Evolutionary conservation across 2,329 filamentous ascomycete genomes (phyloP).

Genomic region (Fusarium globosum): DNA sequence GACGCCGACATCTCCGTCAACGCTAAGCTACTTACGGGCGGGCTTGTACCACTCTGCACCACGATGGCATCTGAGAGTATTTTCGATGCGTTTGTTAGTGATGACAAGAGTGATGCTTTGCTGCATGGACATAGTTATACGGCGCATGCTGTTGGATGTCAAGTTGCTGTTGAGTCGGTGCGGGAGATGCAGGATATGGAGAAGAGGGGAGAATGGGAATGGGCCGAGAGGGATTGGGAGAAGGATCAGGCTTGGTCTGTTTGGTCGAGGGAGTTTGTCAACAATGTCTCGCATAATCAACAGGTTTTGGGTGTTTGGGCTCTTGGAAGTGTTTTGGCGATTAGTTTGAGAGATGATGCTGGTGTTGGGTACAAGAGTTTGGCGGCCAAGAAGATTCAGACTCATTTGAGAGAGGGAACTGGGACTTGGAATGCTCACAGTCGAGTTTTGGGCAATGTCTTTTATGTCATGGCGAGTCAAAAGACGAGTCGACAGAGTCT

Average conservation of each 20-base stretch:
- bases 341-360: conserved; percentile 60
- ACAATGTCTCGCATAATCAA: conserved; percentile 64
- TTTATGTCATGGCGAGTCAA: conserved; percentile 69
- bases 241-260: conserved; percentile 68
- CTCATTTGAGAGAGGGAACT: conserved; percentile 46
- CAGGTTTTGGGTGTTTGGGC: conserved; percentile 75
- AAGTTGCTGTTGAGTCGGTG: conserved; percentile 78
- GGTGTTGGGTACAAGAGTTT: conserved; percentile 60
- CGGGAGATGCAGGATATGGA: conserved; percentile 70
- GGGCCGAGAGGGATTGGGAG: conserved; percentile 26
- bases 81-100: conserved; percentile 76
- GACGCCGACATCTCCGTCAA: conserved; percentile 82
- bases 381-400: conserved; percentile 57
- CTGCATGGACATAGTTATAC: conserved; percentile 91
- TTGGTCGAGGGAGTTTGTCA: conserved; percentile 73
- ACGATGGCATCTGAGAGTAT: conserved; percentile 80
- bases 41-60: conserved; percentile 79
- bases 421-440: conserved; percentile 63
- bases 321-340: conserved; percentile 78
- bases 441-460: conserved; percentile 66
- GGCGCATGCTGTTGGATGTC: conserved; percentile 83
- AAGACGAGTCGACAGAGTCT: conserved; percentile 50
- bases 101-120: conserved; percentile 81
- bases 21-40: conserved; percentile 86
- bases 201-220: conserved; percentile 63